A percentile compares a stretch with the other conserved stretches of the same genome.
phyloP scores from a whole-genome alignment of 2,329 filamentous ascomycete species.

The Pseudogymnoascus sp. region DNA sequence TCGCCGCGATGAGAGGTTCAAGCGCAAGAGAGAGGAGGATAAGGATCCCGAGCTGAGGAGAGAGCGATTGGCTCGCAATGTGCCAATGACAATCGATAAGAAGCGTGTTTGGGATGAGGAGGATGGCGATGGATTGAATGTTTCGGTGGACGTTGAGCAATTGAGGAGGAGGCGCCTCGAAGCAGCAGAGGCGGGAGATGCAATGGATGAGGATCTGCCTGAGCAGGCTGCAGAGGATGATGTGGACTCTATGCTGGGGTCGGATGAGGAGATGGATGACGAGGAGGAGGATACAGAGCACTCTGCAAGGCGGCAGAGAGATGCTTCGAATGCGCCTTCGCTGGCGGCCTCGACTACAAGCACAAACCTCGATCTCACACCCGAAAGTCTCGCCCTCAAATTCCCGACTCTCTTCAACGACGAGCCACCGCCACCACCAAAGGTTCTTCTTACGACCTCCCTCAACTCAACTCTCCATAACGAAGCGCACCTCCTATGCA shows the following conservation, averaged over 20 bases:
- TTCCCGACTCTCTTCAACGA: slow-evolving; percentile 56
- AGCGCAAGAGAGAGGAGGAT: slow-evolving; percentile 74
- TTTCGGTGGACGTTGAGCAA: slow-evolving; percentile 47
- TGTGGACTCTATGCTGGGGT: slow-evolving; percentile 72
- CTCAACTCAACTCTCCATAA: slow-evolving; percentile 82
- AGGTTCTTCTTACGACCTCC: slow-evolving; percentile 86
- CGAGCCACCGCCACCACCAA: slow-evolving; percentile 54
- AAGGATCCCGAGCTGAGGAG: slow-evolving; percentile 69
- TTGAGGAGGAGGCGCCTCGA: slow-evolving; percentile 49
- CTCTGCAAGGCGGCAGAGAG: slow-evolving; percentile 28
- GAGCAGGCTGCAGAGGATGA: slow-evolving; percentile 47
- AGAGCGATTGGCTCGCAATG: slow-evolving; percentile 66
- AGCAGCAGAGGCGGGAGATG: slow-evolving; percentile 37
- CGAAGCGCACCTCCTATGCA: slow-evolving; percentile 68
- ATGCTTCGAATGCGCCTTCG: slow-evolving; percentile 32
- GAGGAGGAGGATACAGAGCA: slow-evolving; percentile 27
- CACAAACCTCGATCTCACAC: slow-evolving; percentile 56
- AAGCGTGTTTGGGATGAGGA: slow-evolving; percentile 87
- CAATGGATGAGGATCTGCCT: slow-evolving; percentile 32
- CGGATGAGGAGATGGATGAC: slow-evolving; percentile 37
- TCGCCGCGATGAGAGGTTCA: slow-evolving; percentile 68
- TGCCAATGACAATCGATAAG: slow-evolving; percentile 72
- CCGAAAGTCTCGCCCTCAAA: slow-evolving; percentile 49
- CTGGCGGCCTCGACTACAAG: slow-evolving; percentile 51
- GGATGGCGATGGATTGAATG: slow-evolving; percentile 49